These are phyloP conservation scores for Yarrowia sp. DNA, from an alignment of 805 yeast genomes.

Conservation along the genomic window DNA sequence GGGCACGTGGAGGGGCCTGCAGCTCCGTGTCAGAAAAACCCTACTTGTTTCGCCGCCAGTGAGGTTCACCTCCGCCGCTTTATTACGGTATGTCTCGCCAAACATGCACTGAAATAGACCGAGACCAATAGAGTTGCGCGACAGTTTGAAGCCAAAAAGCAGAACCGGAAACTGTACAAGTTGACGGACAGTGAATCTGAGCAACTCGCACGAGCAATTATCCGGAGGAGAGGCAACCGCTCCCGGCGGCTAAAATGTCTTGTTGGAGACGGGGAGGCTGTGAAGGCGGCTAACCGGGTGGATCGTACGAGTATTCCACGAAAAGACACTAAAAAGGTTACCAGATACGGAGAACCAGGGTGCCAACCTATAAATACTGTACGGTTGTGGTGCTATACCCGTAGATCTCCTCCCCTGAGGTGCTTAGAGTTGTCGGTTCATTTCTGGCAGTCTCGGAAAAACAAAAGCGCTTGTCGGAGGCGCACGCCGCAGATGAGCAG, in stretches of 20 bases:
- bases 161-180: not conserved
- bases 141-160: slow-evolving; percentile 14
- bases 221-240: not conserved
- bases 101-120: slow-evolving; percentile 8
- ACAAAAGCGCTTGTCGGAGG: slow-evolving; percentile 16
- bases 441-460: slow-evolving; percentile 1
- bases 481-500: slow-evolving; percentile 8
- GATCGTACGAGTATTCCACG: too few species aligned
- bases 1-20: slow-evolving; percentile 4
- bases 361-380: too few species aligned
- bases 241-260: slow-evolving; percentile 10
- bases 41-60: too few species aligned
- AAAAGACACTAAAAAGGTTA: too few species aligned
- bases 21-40: not conserved
- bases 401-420: too few species aligned
- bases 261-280: too few species aligned
- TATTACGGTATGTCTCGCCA: not conserved
- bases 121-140: slow-evolving; percentile 31
- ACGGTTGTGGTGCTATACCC: too few species aligned
- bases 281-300: not conserved
- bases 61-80: too few species aligned
- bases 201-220: slow-evolving; percentile 4
- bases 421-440: not conserved
- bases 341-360: too few species aligned
- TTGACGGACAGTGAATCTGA: too few species aligned